These are phyloP conservation scores for Udeniomyces megalosporus DNA, from an alignment of 768 basidiomycete genomes.

Conservation along the genomic window DNA sequence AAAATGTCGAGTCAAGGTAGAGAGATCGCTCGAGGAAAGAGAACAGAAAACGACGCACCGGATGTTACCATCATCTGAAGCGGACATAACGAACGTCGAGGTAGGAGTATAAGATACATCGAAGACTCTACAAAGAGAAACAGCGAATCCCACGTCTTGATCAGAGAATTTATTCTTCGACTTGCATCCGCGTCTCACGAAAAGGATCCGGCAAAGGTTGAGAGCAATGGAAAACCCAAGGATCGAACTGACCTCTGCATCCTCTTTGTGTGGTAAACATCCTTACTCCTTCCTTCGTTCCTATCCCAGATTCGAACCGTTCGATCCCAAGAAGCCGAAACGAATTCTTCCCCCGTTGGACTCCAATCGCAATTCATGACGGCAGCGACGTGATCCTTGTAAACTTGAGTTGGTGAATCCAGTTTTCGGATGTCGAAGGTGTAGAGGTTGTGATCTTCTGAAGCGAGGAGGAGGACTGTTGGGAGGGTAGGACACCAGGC, in stretches of 20 bases:
- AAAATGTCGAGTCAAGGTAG: neutral
- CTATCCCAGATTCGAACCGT: constrained; percentile 87
- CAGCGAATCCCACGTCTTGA: too few species aligned
- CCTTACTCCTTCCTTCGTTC: constrained; percentile 59
- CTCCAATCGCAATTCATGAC: constrained; percentile 97
- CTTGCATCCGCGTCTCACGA: too few species aligned
- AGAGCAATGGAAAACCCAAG: neutral
- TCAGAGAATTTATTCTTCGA: too few species aligned
- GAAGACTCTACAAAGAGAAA: constrained; percentile 45
- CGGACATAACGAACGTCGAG: constrained; percentile 73
- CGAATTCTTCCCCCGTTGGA: constrained; percentile 88
- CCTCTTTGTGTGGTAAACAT: constrained; percentile 94
- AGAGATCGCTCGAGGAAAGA: neutral
- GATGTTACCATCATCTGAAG: constrained; percentile 89
- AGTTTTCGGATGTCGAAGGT: constrained; percentile 90
- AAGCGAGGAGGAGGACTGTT: constrained; percentile 78
- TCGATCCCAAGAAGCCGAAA: constrained; percentile 91
- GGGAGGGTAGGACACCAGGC: constrained; percentile 95
- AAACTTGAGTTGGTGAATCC: constrained; percentile 67
- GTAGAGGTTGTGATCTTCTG: constrained; percentile 95
- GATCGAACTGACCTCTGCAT: constrained; percentile 65
- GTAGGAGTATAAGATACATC: constrained; percentile 78
- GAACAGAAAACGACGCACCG: constrained; percentile 29
- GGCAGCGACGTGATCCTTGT: constrained; percentile 91
- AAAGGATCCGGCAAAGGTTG: too few species aligned